Evolutionary conservation across 257 asterid genomes (phyloP).

Genomic region (Buddleja alternifolia): DNA sequence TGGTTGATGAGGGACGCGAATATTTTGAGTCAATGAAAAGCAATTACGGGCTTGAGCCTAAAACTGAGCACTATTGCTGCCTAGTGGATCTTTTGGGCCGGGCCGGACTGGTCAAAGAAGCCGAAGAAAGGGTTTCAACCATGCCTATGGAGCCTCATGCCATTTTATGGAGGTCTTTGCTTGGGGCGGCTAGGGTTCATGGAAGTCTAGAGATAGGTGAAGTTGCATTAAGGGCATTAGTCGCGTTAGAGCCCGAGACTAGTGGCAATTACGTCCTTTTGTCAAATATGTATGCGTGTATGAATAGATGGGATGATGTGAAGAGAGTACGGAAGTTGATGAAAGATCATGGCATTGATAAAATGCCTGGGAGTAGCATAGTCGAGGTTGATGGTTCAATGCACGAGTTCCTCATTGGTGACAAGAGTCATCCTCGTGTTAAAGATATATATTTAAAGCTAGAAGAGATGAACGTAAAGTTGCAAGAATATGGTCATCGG

Average conservation of each 20-base stretch:
- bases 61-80: conserved; percentile 70
- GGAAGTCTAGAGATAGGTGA: conserved; percentile 58
- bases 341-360: conserved; percentile 57
- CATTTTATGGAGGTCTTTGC: conserved; percentile 62
- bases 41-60: conserved; percentile 53
- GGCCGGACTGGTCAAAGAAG: conserved; percentile 62
- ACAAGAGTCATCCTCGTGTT: conserved; percentile 51
- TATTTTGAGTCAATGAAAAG: conserved; percentile 52
- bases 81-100: conserved; percentile 72
- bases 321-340: conserved; percentile 50
- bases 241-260: conserved; percentile 56
- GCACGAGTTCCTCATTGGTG: conserved; percentile 68
- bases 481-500: conserved; percentile 54
- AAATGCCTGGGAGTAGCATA: conserved; percentile 60
- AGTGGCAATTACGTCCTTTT: conserved; percentile 71
- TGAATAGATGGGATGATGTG: conserved; percentile 67
- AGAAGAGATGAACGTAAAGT: conserved; percentile 53
- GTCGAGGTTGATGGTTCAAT: conserved; percentile 60
- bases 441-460: conserved; percentile 51
- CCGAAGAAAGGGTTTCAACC: conserved; percentile 39
- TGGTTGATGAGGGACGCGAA: conserved; percentile 62
- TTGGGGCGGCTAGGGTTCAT: conserved; percentile 68
- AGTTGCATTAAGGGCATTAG: conserved; percentile 43
- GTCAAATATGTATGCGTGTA: conserved; percentile 60
- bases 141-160: conserved; percentile 68